Evolutionary conservation across 495 filamentous ascomycete genomes (phyloP).

Genomic region (Penicillium subrubescens): DNA sequence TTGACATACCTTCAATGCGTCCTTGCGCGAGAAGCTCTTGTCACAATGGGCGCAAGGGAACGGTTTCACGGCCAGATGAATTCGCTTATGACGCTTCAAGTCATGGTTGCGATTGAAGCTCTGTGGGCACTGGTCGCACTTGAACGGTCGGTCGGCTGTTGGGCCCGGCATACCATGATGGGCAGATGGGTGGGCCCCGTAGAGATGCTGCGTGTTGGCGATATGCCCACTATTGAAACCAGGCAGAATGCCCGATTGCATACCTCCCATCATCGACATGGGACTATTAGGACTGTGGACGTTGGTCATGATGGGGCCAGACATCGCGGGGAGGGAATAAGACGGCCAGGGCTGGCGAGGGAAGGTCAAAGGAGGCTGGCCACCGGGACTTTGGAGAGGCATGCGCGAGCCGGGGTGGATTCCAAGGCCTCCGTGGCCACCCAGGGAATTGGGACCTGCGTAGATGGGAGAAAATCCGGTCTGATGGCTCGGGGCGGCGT

Average conservation of each 20-base stretch:
- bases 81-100: constrained; percentile 91
- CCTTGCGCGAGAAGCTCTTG: constrained; percentile 96
- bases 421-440: constrained; percentile 61
- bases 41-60: constrained; percentile 91
- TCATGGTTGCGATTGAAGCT: constrained; percentile 98
- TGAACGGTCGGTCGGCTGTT: constrained; percentile 84
- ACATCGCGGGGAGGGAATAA: constrained; percentile 61
- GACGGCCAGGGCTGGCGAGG: constrained; percentile 55
- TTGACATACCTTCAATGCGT: constrained; percentile 84
- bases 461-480: constrained; percentile 55
- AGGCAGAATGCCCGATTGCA: constrained; percentile 52
- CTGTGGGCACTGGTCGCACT: constrained; percentile 88
- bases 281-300: constrained; percentile 70
- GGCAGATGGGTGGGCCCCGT: constrained; percentile 49
- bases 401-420: constrained; percentile 58
- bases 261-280: constrained; percentile 67
- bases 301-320: constrained; percentile 76
- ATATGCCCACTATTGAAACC: constrained; percentile 61
- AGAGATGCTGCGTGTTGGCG: constrained; percentile 58
- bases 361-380: constrained; percentile 50
- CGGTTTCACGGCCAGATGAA: constrained; percentile 93
- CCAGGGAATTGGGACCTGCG: constrained; percentile 58
- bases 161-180: constrained; percentile 43
- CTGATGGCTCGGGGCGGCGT: constrained; percentile 59
- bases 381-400: constrained; percentile 53